Base-by-base conservation (phyloP, 176 grass and related monocot species). In the Hsuehochloa calcarea region DNA sequence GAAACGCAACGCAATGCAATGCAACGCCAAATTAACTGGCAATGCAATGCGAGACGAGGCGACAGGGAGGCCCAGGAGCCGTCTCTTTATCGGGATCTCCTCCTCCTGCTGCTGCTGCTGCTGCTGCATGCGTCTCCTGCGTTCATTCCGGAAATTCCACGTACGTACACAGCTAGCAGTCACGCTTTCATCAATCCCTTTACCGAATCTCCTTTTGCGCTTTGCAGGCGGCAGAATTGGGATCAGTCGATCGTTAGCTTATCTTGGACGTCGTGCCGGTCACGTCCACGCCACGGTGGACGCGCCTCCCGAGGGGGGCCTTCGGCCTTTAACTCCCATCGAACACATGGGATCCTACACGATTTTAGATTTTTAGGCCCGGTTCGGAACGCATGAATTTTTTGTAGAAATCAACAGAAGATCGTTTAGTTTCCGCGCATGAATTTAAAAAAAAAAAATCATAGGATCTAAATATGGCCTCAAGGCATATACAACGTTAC, bases 11-110 rank as follows among this genome's bases (percentile, higher is more conserved):
- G 14, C 7, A 5, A 62, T 10, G 3, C 71, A 46, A 0, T 3
- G 16, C 34, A 68, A 15, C 59, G 64, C 26, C 6, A 50, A 74
- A 73, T 10, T 34, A 34, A 34, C 31, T 10, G 45, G 26, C 56
- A 3, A 22, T 5, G 59, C 41, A 23, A 23, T 50, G 27, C 45
- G 44, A 10, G 46, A 34, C 11, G 34, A 52, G 45, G 29, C 39
- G 77, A 50, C 77, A 51, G 5, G 23, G 56, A 64, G 75, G 9
- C 1, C 37, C 52, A 16, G 44, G 61, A 69, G 37, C 49, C 20
- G 35, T 81, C 79, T 56, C 78, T 80, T 80, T 80, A 80, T 68
- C 45, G 45, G 78, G 78, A 68, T 80, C 78, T 6, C 6, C 52
- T 52, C 61, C 61, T 80, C 45, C 45, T 47, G 14, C 47, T 52